Evolutionary conservation across 805 yeast genomes (phyloP).

Genomic region (Hagleromyces aurorensis): DNA sequence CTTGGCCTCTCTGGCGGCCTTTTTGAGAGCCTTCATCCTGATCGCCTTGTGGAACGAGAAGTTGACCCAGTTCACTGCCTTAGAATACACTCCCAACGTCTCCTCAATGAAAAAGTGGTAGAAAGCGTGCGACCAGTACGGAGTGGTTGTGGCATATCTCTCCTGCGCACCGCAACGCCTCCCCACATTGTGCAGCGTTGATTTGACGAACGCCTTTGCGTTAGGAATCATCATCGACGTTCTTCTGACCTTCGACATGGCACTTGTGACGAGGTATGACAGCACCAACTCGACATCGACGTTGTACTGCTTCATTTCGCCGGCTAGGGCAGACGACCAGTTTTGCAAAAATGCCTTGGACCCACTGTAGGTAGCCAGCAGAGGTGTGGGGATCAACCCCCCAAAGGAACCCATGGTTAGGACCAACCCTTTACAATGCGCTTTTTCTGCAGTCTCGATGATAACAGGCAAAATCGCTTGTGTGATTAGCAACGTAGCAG

Average conservation of each 20-base stretch:
- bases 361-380: conserved; percentile 89
- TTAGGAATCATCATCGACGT: conserved; percentile 70
- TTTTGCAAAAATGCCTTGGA: conserved; percentile 91
- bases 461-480: conserved; percentile 72
- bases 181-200: conserved; percentile 64
- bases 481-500: conserved; percentile 78
- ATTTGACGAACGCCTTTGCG: conserved; percentile 70
- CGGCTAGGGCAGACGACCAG: conserved; percentile 86
- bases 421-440: conserved; percentile 59
- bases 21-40: conserved; percentile 74
- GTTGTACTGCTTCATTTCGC: conserved; percentile 60
- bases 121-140: conserved; percentile 89
- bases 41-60: conserved; percentile 70
- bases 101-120: conserved; percentile 77
- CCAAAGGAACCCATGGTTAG: conserved; percentile 97
- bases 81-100: conserved; percentile 76
- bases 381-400: conserved; percentile 88
- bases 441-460: conserved; percentile 39
- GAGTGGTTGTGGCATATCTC: conserved; percentile 77
- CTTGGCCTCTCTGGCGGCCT: conserved; percentile 33
- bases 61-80: conserved; percentile 60
- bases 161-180: conserved; percentile 91
- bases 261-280: conserved; percentile 86
- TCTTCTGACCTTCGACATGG: conserved; percentile 89
- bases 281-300: conserved; percentile 82